phyloP scores from a whole-genome alignment of 2,329 filamentous ascomycete genomes.

The Lecanoromycetidae sp. region DNA sequence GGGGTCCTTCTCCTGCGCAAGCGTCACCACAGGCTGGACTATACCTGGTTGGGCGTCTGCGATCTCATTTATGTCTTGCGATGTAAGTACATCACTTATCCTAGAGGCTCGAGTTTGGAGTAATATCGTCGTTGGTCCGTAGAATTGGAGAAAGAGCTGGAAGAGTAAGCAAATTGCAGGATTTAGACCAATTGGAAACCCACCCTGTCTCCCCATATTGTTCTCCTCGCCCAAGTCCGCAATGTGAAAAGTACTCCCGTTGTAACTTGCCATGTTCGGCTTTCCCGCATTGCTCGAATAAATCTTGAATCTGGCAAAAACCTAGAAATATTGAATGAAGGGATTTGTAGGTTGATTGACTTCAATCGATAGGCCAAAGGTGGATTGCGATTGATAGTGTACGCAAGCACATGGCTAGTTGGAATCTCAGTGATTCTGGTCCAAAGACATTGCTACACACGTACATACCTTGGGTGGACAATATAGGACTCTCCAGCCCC shows the following conservation, averaged over 20 bases:
- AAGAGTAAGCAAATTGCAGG: neutral
- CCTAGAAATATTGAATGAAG: constrained; percentile 49
- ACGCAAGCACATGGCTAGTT: constrained; percentile 71
- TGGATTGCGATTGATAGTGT: constrained; percentile 60
- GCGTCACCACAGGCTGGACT: constrained; percentile 1
- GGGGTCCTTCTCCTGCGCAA: neutral
- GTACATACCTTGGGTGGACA: constrained; percentile 59
- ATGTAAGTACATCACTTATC: constrained; percentile 64
- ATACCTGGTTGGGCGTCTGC: constrained; percentile 64
- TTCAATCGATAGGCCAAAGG: constrained; percentile 82
- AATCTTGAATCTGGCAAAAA: constrained; percentile 61
- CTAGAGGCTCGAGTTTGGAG: constrained; percentile 77
- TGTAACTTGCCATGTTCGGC: constrained; percentile 58
- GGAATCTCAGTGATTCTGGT: neutral
- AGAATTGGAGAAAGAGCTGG: constrained; percentile 74
- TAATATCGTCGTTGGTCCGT: constrained; percentile 72
- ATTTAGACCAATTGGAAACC: constrained; percentile 18
- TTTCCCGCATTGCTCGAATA: constrained; percentile 58
- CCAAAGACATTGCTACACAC: neutral
- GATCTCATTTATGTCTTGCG: constrained; percentile 76
- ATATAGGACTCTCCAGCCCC: constrained; percentile 79
- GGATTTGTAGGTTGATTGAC: constrained; percentile 68
- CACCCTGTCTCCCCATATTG: constrained; percentile 83
- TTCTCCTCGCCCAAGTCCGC: constrained; percentile 64
- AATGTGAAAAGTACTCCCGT: constrained; percentile 54